A percentile compares a stretch with the other conserved stretches of the same genome.
phyloP scores from a whole-genome alignment of 768 basidiomycete species.

The Lactarius vividus region DNA sequence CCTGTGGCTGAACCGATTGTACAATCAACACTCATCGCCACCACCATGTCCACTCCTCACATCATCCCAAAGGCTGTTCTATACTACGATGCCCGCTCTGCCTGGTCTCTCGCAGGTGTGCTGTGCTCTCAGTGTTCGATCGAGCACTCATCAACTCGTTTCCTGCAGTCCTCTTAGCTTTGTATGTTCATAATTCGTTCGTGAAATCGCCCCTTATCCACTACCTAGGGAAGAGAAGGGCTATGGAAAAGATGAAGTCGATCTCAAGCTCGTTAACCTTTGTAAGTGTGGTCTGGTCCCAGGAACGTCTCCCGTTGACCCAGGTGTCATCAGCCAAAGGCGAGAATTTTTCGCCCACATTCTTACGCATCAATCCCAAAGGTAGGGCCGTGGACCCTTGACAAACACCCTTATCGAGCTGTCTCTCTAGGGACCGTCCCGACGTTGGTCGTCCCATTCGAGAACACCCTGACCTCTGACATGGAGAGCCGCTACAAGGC shows the following conservation, averaged over 20 bases:
- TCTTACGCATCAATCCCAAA: slow-evolving; percentile 73
- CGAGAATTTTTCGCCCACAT: slow-evolving; percentile 74
- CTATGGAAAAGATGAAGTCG: slow-evolving; percentile 73
- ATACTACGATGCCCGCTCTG: slow-evolving; percentile 59
- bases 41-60: slow-evolving; percentile 25
- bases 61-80: slow-evolving; percentile 72
- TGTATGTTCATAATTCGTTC: slow-evolving; percentile 21
- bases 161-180: slow-evolving; percentile 21
- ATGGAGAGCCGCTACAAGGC: slow-evolving; percentile 80
- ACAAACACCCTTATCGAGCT: not conserved
- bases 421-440: slow-evolving; percentile 66
- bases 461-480: slow-evolving; percentile 65
- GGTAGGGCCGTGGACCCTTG: slow-evolving; percentile 41
- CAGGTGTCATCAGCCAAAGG: slow-evolving; percentile 53
- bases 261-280: slow-evolving; percentile 65
- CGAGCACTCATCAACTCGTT: not conserved
- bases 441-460: slow-evolving; percentile 79
- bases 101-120: slow-evolving; percentile 67
- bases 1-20: not conserved
- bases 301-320: slow-evolving; percentile 1
- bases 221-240: slow-evolving; percentile 66
- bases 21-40: not conserved
- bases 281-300: slow-evolving; percentile 36
- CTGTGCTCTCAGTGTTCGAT: not conserved
- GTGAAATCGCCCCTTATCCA: not conserved